phyloP scores from a whole-genome alignment of 495 filamentous ascomycete species.

The Aspergillus asperescens region DNA sequence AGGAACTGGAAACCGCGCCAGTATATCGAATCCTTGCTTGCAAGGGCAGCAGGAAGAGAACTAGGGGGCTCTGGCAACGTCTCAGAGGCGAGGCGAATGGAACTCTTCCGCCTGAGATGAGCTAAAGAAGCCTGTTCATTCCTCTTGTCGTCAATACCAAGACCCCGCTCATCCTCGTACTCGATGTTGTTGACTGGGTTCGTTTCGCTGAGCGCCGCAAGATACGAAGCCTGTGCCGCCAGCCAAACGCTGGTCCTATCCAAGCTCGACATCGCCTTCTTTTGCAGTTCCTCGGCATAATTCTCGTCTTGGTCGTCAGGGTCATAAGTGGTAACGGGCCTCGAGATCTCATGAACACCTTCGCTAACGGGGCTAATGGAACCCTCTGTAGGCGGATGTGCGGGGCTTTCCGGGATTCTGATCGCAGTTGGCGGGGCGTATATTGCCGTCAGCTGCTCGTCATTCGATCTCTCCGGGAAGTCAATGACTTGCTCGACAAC shows the following conservation, averaged over 20 bases:
- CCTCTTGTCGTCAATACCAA: constrained; percentile 32
- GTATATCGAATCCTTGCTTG: constrained; percentile 73
- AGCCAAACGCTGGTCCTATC: constrained; percentile 83
- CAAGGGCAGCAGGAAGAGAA: constrained; percentile 27
- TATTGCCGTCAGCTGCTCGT: constrained; percentile 42
- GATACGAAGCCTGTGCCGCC: constrained; percentile 68
- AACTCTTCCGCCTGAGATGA: constrained; percentile 56
- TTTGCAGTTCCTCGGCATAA: constrained; percentile 61
- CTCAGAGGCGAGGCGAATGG: constrained; percentile 70
- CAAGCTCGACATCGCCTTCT: constrained; percentile 58
- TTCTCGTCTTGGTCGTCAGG: constrained; percentile 61
- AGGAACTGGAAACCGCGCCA: constrained; percentile 82
- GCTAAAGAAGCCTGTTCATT: constrained; percentile 22
- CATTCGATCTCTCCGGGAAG: constrained; percentile 44
- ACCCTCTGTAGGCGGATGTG: constrained; percentile 17
- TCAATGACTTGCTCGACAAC: constrained; percentile 67
- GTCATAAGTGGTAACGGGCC: constrained; percentile 34
- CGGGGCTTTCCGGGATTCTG: constrained; percentile 27
- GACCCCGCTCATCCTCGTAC: neutral
- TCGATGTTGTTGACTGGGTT: constrained; percentile 42
- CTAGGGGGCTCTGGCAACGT: constrained; percentile 40
- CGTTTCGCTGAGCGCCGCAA: constrained; percentile 62
- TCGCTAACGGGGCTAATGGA: constrained; percentile 31
- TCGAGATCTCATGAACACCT: constrained; percentile 33
- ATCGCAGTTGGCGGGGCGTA: constrained; percentile 60